A percentile compares a stretch with the other conserved stretches of the same genome.
Evolutionary conservation across 805 yeast species (phyloP).

Genomic region (Ogataea philodendri): DNA sequence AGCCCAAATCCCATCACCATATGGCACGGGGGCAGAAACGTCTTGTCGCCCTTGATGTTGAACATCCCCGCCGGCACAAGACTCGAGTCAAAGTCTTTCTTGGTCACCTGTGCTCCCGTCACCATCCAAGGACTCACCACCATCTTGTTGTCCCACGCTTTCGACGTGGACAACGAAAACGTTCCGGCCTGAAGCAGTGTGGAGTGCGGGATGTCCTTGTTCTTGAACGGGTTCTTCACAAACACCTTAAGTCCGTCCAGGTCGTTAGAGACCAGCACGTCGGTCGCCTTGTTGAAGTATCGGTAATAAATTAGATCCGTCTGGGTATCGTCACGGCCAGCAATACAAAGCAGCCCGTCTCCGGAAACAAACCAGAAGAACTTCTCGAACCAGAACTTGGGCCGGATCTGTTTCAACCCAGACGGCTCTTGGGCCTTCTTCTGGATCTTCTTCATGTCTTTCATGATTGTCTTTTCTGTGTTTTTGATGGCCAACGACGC

Average conservation of each 20-base stretch:
- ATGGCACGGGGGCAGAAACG: constrained; percentile 71
- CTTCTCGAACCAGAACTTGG: constrained; percentile 89
- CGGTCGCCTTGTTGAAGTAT: constrained; percentile 67
- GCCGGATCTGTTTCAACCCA: constrained; percentile 57
- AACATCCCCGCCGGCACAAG: constrained; percentile 63
- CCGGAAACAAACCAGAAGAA: constrained; percentile 91
- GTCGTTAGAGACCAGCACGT: constrained; percentile 71
- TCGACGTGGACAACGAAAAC: constrained; percentile 74
- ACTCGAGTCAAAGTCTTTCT: constrained; percentile 57
- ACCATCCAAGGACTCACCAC: constrained; percentile 85
- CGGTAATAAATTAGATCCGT: constrained; percentile 76
- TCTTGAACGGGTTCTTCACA: constrained; percentile 72
- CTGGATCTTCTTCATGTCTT: constrained; percentile 65
- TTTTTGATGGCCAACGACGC: constrained; percentile 76
- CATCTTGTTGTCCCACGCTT: constrained; percentile 86
- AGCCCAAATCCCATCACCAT: constrained; percentile 88
- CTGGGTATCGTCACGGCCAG: constrained; percentile 82
- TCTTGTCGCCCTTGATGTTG: constrained; percentile 51
- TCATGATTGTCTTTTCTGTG: constrained; percentile 73
- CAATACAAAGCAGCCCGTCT: constrained; percentile 82
- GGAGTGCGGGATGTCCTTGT: constrained; percentile 76
- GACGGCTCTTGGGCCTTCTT: constrained; percentile 50
- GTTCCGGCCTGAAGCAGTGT: constrained; percentile 89
- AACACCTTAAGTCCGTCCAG: constrained; percentile 74
- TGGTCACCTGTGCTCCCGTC: constrained; percentile 64